Conservation (phyloP, 225 moss, liverwort and hornwort species). For the Bryoerythrophyllum caledonicum region DNA sequence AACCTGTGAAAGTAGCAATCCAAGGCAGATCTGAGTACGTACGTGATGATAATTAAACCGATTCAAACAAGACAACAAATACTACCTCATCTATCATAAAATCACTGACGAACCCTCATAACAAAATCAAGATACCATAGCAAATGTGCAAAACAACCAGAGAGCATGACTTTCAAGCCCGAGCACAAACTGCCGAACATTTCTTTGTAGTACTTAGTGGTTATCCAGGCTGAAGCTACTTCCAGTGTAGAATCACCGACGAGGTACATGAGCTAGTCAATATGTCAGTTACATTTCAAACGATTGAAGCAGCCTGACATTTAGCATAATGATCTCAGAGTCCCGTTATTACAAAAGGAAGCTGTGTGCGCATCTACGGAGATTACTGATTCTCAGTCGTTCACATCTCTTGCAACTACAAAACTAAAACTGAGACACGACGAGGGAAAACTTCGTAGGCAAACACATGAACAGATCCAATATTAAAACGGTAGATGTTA, state of each 20-base stretch:
- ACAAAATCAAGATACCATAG: neutral
- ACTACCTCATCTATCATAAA: neutral
- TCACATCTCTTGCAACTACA: neutral
- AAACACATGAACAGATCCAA: slow-evolving; percentile 8
- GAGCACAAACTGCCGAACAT: neutral
- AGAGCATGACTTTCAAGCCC: neutral
- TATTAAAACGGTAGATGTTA: neutral
- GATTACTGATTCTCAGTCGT: slow-evolving; percentile 8
- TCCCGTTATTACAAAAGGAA: neutral
- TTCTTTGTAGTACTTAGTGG: neutral
- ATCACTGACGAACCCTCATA: neutral
- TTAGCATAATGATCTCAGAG: neutral
- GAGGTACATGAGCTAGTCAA: neutral
- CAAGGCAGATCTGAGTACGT: neutral
- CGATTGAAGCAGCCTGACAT: neutral
- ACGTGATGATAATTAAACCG: neutral
- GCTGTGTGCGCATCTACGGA: slow-evolving; percentile 8
- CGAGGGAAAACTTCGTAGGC: neutral
- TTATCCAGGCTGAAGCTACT: neutral
- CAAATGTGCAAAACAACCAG: neutral
- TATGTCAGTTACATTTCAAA: neutral
- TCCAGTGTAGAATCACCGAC: slow-evolving; percentile 12
- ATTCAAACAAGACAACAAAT: slow-evolving; percentile 1
- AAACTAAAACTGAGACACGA: neutral
- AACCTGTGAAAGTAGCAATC: neutral